phyloP scores from a whole-genome alignment of 345 rosid species.

The Gossypium arboreum region DNA sequence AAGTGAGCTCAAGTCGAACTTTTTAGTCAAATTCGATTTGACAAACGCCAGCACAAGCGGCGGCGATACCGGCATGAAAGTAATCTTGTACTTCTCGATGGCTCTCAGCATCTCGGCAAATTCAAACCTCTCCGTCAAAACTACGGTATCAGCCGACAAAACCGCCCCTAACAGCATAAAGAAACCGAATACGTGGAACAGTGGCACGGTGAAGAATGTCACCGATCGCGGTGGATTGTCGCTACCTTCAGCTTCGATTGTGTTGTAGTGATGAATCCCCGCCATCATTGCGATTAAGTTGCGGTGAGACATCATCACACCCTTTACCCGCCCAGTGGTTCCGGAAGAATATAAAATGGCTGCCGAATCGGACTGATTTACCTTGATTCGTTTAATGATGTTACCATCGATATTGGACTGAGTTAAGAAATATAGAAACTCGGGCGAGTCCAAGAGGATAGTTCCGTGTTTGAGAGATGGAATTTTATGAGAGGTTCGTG shows the following conservation, averaged over 20 bases:
- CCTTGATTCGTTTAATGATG: constrained; percentile 17
- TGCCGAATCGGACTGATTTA: constrained; percentile 58
- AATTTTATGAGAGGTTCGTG: constrained; percentile 40
- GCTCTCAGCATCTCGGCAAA: constrained; percentile 44
- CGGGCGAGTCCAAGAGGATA: constrained; percentile 69
- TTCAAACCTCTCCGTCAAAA: constrained; percentile 50
- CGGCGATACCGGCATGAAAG: constrained; percentile 74
- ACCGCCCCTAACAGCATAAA: constrained; percentile 43
- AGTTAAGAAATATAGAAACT: constrained; percentile 48
- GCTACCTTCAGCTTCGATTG: background rate
- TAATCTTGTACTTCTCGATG: constrained; percentile 55
- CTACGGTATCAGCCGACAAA: constrained; percentile 38
- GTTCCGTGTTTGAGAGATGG: constrained; percentile 37
- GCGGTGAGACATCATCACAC: constrained; percentile 64
- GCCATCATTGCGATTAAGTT: constrained; percentile 60
- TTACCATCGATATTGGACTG: constrained; percentile 8
- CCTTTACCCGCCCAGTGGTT: constrained; percentile 74
- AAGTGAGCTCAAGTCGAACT: constrained; percentile 63
- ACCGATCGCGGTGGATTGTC: constrained; percentile 34
- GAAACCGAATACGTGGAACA: constrained; percentile 53
- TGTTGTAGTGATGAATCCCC: constrained; percentile 29
- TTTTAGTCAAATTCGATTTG: constrained; percentile 59
- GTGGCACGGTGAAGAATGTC: constrained; percentile 44
- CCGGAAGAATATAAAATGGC: constrained; percentile 79
- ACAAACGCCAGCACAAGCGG: constrained; percentile 63